Evolutionary conservation across 441 rosid genomes (phyloP), one percentile per base, ranked within the genome.

Genomic region (Daphne laureola): DNA sequence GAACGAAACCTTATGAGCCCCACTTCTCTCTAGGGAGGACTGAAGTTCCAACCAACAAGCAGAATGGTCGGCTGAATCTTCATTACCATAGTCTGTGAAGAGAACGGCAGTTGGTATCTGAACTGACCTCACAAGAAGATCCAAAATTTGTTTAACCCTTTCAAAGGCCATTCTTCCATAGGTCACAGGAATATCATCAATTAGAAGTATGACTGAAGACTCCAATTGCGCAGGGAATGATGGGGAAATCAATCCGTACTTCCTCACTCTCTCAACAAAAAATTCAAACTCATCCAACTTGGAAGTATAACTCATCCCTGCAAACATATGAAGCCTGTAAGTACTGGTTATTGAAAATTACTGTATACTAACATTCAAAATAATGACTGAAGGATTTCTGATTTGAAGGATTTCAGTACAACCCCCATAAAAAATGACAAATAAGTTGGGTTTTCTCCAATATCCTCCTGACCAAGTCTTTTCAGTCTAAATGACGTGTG

Each of bases 251-350:
- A 79, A 49, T 48, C 94, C 91, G 42, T 79, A 86, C 71, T 81
- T 86, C 72, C 93, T 78, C 57, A 74, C 62, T 70, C 69, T 80
- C 71, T 83, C 97, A 54, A 79, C 77, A 77, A 81, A 89, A 74
- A 68, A 70, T 67, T 81, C 83, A 74, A 86, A 92, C 72, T 86
- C 97, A 65, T 89, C 94, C 81, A 92, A 71, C 85, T 92, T 89
- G 11, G 98, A 92, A 41, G 72, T 69, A 78, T 92, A 92, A 13
- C 60, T 75, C 12, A 76, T 66, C 53, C 94, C 98, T 90, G 15
- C 52, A 67, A 45, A 50, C 51, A 61, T 31, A 31, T 31, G 51
- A 71, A 31, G 38, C 17, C 51, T 49, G 49, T 40, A 46, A 42
- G 61, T 15, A 21, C 25, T 0, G 3, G 3, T 3, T 21, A 21